These are phyloP conservation scores for Barnettozyma hawaiiensis DNA, from an alignment of 1,139 yeast species.

Conservation along the genomic window DNA sequence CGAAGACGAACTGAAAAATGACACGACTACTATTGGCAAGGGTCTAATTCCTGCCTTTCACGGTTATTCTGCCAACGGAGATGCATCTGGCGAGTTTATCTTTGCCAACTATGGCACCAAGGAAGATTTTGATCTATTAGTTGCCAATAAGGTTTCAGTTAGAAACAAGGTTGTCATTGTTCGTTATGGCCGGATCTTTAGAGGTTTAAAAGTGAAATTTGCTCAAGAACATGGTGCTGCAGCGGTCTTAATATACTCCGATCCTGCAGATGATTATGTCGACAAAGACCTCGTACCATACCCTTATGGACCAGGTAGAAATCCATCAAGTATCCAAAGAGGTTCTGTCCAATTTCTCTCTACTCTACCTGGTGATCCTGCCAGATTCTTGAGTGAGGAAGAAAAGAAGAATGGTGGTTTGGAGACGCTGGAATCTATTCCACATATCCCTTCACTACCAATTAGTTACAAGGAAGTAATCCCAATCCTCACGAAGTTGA, in stretches of 20 bases:
- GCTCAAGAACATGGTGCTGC: slow-evolving; percentile 60
- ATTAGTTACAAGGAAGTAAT: slow-evolving; percentile 51
- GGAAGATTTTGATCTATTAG: slow-evolving; percentile 46
- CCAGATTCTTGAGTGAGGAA: slow-evolving; percentile 49
- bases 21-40: slow-evolving; percentile 54
- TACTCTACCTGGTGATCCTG: slow-evolving; percentile 80
- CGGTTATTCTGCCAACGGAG: slow-evolving; percentile 66
- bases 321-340: slow-evolving; percentile 69
- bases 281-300: slow-evolving; percentile 50
- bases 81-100: slow-evolving; percentile 51
- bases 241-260: slow-evolving; percentile 57
- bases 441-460: slow-evolving; percentile 59
- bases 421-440: slow-evolving; percentile 45
- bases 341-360: slow-evolving; percentile 81
- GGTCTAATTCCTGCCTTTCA: slow-evolving; percentile 56
- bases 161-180: slow-evolving; percentile 52
- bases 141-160: slow-evolving; percentile 40
- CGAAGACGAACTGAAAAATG: slow-evolving; percentile 70
- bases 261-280: slow-evolving; percentile 60
- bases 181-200: slow-evolving; percentile 53
- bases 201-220: slow-evolving; percentile 64
- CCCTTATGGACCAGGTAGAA: slow-evolving; percentile 65
- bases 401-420: slow-evolving; percentile 63
- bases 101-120: slow-evolving; percentile 59
- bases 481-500: slow-evolving; percentile 48